Evolutionary conservation across 2,329 filamentous ascomycete species (phyloP).

Genomic region (Fusarium lyarnte): DNA sequence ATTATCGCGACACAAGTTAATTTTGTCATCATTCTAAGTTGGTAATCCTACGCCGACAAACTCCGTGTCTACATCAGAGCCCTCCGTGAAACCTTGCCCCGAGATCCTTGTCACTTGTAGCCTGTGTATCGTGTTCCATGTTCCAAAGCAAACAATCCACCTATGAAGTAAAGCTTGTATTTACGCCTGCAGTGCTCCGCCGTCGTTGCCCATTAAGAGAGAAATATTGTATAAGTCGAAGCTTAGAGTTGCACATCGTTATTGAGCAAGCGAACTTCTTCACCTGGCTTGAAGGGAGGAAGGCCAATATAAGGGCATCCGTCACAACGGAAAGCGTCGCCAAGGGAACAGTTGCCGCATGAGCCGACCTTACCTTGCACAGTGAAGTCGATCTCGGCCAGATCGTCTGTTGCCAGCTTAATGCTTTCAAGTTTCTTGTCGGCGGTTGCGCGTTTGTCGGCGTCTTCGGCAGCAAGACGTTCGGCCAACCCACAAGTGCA

Average conservation of each 20-base stretch:
- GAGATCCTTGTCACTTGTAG: slow-evolving; percentile 27
- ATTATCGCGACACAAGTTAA: slow-evolving; percentile 26
- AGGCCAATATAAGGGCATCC: slow-evolving; percentile 86
- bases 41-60: slow-evolving; percentile 38
- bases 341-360: slow-evolving; percentile 92
- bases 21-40: slow-evolving; percentile 40
- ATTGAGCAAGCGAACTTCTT: slow-evolving; percentile 89
- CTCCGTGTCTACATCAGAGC: slow-evolving; percentile 38
- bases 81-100: slow-evolving; percentile 34
- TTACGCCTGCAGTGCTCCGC: slow-evolving; percentile 40
- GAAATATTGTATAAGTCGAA: background rate
- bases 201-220: slow-evolving; percentile 24
- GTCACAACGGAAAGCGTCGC: slow-evolving; percentile 85
- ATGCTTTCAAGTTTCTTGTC: slow-evolving; percentile 72
- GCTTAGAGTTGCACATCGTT: slow-evolving; percentile 82
- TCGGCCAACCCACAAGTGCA: slow-evolving; percentile 94
- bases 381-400: slow-evolving; percentile 92
- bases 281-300: slow-evolving; percentile 95
- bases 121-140: slow-evolving; percentile 33
- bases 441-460: slow-evolving; percentile 73
- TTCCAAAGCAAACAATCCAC: slow-evolving; percentile 23
- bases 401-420: slow-evolving; percentile 79
- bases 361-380: slow-evolving; percentile 96
- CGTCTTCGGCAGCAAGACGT: slow-evolving; percentile 86
- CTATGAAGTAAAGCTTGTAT: slow-evolving; percentile 32